Evolutionary conservation across 345 rosid genomes (phyloP).

Genomic region (Gossypium stocksii): DNA sequence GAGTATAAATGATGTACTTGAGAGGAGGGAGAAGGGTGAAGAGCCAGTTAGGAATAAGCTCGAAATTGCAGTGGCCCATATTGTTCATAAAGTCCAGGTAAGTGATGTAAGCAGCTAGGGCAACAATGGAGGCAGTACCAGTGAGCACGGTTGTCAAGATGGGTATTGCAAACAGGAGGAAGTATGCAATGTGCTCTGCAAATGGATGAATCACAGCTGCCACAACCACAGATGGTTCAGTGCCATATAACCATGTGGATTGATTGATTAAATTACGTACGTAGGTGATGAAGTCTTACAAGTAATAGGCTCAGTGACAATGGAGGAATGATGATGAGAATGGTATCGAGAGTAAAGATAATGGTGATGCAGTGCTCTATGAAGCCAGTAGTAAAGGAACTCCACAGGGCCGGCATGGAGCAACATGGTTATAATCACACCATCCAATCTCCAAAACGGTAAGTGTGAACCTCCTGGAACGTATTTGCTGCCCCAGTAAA

Average conservation of each 20-base stretch:
- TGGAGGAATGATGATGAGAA: conserved; percentile 90
- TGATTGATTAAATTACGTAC: too few relatives aligned
- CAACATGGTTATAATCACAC: conserved; percentile 35
- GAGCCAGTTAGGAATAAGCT: not conserved
- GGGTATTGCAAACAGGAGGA: not conserved
- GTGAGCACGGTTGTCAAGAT: not conserved
- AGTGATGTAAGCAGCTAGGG: not conserved
- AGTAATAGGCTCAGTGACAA: conserved; percentile 80
- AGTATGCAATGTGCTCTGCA: conserved; percentile 46
- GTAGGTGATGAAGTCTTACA: conserved; percentile 28
- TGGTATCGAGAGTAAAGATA: conserved; percentile 81
- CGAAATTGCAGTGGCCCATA: conserved; percentile 5
- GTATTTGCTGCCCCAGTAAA: conserved; percentile 22
- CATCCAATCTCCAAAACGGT: conserved; percentile 62
- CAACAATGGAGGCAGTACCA: not conserved
- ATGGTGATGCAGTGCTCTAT: conserved; percentile 74
- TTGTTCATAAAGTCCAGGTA: conserved; percentile 1
- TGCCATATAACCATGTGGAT: not conserved
- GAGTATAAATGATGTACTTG: not conserved
- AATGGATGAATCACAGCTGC: conserved; percentile 89
- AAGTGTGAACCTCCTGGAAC: conserved; percentile 31
- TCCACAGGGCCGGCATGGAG: conserved; percentile 80
- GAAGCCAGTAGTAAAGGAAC: conserved; percentile 80
- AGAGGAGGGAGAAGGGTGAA: not conserved
- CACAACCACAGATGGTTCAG: not conserved